These are phyloP conservation scores for Scleroderma citrinum DNA, from an alignment of 768 basidiomycete species.

Conservation along the genomic window DNA sequence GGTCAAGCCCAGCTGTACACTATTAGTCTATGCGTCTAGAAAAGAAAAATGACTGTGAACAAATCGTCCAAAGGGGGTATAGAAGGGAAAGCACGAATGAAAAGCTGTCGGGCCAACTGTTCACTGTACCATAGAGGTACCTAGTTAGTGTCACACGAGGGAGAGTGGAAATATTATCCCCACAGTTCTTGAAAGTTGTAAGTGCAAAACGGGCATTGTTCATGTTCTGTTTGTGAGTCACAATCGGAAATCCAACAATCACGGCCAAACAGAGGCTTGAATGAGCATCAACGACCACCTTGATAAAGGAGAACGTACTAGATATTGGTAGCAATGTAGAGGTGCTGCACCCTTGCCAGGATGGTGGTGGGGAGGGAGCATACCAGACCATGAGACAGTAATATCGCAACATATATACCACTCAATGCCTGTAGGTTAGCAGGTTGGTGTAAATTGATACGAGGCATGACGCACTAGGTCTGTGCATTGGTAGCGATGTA, in stretches of 20 bases:
- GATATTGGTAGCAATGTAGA: not conserved
- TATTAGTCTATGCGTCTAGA: not conserved
- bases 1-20: not conserved
- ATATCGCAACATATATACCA: not conserved
- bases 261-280: constrained; percentile 61
- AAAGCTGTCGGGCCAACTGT: constrained; percentile 39
- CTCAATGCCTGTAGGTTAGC: not conserved
- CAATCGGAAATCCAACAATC: constrained; percentile 62
- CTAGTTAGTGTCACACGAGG: not conserved
- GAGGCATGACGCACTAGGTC: constrained; percentile 38
- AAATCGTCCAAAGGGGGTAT: constrained; percentile 33
- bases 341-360: not conserved
- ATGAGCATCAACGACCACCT: not conserved
- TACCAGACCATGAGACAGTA: not conserved
- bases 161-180: constrained; percentile 10
- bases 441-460: not conserved
- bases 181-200: constrained; percentile 55
- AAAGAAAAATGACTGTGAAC: constrained; percentile 6
- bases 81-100: constrained; percentile 39
- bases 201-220: constrained; percentile 60
- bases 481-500: constrained; percentile 34
- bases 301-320: constrained; percentile 5
- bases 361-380: not conserved
- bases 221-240: constrained; percentile 51
- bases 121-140: constrained; percentile 13